Percentiles rank a stretch among this genome's conserved stretches.
Evolutionary conservation across 208 protist species (phyloP).

Genomic region (Wallacemonas rigidus): DNA sequence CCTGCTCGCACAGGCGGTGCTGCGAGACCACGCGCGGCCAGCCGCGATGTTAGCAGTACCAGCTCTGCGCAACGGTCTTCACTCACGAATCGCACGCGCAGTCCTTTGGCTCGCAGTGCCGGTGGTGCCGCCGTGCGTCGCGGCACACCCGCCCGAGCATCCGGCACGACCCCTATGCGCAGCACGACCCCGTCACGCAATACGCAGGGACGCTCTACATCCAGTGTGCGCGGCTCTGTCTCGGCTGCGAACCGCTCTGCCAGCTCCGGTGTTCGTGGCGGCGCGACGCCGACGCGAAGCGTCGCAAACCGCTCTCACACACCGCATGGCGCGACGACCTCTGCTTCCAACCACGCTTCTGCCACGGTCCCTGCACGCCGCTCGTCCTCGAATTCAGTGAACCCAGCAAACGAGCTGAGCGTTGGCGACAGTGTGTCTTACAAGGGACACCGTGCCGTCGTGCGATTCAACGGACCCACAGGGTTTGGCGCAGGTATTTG

Average conservation of each 20-base stretch:
- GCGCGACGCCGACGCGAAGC: constrained; percentile 32
- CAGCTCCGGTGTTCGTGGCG: not conserved
- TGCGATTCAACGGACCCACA: constrained; percentile 86
- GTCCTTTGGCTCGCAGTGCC: constrained; percentile 75
- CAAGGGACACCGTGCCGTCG: constrained; percentile 79
- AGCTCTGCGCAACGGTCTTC: constrained; percentile 39
- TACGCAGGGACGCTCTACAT: constrained; percentile 21
- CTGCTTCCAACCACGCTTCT: not conserved
- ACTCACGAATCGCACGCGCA: constrained; percentile 58
- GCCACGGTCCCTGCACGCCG: not conserved
- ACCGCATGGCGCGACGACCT: constrained; percentile 1
- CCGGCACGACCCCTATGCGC: constrained; percentile 56
- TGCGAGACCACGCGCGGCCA: constrained; percentile 37
- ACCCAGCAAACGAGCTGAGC: constrained; percentile 71
- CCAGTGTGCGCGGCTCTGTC: constrained; percentile 15
- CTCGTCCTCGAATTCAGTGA: constrained; percentile 28
- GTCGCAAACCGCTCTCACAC: constrained; percentile 36
- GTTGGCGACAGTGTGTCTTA: constrained; percentile 82
- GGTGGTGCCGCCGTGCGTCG: constrained; percentile 74
- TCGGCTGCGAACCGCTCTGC: constrained; percentile 8
- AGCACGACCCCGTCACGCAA: constrained; percentile 38
- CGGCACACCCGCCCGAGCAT: constrained; percentile 73
- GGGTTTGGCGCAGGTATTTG: constrained; percentile 85
- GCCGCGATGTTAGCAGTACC: constrained; percentile 50
- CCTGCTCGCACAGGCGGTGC: constrained; percentile 30